Conservation (phyloP, 2,329 filamentous ascomycete species). For the Cyclaneusma minus region DNA sequence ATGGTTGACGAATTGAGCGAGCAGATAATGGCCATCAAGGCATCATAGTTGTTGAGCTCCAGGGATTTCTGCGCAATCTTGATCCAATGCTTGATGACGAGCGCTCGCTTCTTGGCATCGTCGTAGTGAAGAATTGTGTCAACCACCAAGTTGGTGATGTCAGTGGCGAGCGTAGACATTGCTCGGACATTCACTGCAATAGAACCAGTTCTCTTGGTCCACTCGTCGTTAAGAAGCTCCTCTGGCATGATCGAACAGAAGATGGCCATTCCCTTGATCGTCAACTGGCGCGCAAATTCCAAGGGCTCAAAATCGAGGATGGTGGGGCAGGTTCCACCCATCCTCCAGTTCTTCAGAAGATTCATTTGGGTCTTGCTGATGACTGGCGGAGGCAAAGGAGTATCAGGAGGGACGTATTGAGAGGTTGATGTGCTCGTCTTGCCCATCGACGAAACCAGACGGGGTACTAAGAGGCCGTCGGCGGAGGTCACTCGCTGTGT, state of each 20-base stretch:
- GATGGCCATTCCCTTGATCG: conserved; percentile 77
- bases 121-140: conserved; percentile 79
- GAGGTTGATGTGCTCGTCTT: conserved; percentile 69
- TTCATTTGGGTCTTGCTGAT: conserved; percentile 65
- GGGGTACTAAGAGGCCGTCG: conserved; percentile 63
- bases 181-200: conserved; percentile 81
- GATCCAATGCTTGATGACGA: conserved; percentile 93
- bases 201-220: conserved; percentile 75
- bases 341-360: conserved; percentile 58
- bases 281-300: conserved; percentile 83
- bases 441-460: conserved; percentile 70
- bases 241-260: conserved; percentile 88
- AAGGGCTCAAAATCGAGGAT: conserved; percentile 85
- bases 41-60: conserved; percentile 89
- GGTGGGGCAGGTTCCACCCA: conserved; percentile 50
- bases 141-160: conserved; percentile 81
- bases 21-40: conserved; percentile 92
- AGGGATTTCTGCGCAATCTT: conserved; percentile 81
- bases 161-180: conserved; percentile 85
- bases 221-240: conserved; percentile 80
- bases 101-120: conserved; percentile 85
- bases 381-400: conserved; percentile 51
- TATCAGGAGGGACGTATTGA: conserved; percentile 55
- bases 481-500: conserved; percentile 61
- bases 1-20: conserved; percentile 87